Conservation (phyloP, 2,329 filamentous ascomycete genomes). For the Sporothrix mexicana region DNA sequence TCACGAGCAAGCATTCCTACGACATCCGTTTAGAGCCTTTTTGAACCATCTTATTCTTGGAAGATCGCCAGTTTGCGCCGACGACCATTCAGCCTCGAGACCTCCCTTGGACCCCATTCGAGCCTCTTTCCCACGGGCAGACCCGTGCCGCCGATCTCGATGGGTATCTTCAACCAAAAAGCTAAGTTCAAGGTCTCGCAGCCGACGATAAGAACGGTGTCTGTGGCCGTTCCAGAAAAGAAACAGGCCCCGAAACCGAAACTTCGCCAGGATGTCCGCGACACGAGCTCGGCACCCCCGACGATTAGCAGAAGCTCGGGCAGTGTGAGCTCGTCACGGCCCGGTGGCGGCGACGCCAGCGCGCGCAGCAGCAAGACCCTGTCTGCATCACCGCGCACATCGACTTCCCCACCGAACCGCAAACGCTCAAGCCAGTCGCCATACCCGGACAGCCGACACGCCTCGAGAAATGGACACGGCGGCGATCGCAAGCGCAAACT, state of each 20-base stretch:
- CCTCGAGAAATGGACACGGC: background rate
- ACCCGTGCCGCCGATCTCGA: slow-evolving; percentile 34
- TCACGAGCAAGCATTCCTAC: background rate
- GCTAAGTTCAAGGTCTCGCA: slow-evolving; percentile 59
- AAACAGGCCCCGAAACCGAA: slow-evolving; percentile 44
- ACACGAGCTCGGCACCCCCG: slow-evolving; percentile 17
- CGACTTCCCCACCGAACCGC: slow-evolving; percentile 28
- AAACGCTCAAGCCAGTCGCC: slow-evolving; percentile 44
- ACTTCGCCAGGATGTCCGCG: slow-evolving; percentile 25
- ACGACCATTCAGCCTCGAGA: background rate
- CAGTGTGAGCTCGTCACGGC: background rate
- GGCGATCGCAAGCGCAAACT: slow-evolving; percentile 57
- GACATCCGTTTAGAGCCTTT: slow-evolving; percentile 1
- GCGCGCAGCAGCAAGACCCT: slow-evolving; percentile 46
- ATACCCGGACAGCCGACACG: slow-evolving; percentile 42
- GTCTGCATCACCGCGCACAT: slow-evolving; percentile 38
- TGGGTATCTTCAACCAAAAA: slow-evolving; percentile 53
- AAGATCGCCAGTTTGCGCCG: slow-evolving; percentile 2
- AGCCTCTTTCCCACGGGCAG: background rate
- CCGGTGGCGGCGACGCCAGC: slow-evolving; percentile 44
- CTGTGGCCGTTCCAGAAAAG: slow-evolving; percentile 52
- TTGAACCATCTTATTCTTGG: background rate
- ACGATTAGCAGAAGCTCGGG: slow-evolving; percentile 41
- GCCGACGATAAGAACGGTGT: slow-evolving; percentile 59
- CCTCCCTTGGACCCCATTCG: background rate